Percentiles rank a stretch among this genome's conserved stretches.
phyloP scores from a whole-genome alignment of 257 asterid species.

The Plantago elongata region DNA sequence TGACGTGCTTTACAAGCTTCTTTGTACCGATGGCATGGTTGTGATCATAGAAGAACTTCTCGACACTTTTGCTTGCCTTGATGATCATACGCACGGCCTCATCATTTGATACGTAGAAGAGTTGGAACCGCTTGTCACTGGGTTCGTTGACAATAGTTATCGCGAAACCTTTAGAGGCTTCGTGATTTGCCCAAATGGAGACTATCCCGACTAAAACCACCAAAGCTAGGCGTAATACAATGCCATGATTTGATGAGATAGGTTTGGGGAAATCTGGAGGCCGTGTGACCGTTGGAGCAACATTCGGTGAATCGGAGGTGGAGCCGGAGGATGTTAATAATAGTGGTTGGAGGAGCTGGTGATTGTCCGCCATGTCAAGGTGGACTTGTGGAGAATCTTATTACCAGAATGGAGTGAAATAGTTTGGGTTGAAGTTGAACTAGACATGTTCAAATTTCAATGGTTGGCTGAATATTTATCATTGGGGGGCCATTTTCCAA shows the following conservation, averaged over 20 bases:
- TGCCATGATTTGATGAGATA: constrained; percentile 21
- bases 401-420: background rate
- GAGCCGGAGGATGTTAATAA: constrained; percentile 25
- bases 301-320: background rate
- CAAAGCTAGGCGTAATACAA: constrained; percentile 38
- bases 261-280: constrained; percentile 12
- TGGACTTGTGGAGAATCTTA: constrained; percentile 15
- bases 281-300: constrained; percentile 1
- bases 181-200: constrained; percentile 68
- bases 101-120: constrained; percentile 57
- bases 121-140: constrained; percentile 37
- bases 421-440: background rate
- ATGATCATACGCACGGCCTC: constrained; percentile 43
- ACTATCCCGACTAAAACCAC: constrained; percentile 34
- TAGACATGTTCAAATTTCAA: constrained; percentile 3
- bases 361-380: constrained; percentile 31
- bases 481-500: constrained; percentile 16
- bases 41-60: constrained; percentile 42
- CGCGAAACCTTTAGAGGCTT: constrained; percentile 66
- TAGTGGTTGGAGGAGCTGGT: constrained; percentile 48
- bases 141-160: constrained; percentile 47
- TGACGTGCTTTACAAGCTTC: constrained; percentile 37
- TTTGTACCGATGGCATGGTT: constrained; percentile 9
- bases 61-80: constrained; percentile 39
- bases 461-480: constrained; percentile 18